Conservation (phyloP, 177 flowering plant genomes). For the Vitis hybrid region DNA sequence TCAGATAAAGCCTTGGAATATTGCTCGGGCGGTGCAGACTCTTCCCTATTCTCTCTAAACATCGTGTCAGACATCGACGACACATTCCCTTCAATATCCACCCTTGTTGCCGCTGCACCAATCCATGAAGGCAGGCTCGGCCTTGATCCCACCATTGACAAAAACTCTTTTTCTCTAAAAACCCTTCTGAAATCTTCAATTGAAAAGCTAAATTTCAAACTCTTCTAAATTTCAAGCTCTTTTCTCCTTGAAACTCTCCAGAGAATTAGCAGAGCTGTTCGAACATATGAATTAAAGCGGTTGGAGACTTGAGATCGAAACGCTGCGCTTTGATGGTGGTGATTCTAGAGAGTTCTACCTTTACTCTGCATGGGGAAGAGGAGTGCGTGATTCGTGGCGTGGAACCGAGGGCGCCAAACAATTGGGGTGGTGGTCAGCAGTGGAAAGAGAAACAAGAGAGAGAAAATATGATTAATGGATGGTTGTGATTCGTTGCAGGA, state of each 20-base stretch:
- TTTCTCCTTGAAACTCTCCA: no score
- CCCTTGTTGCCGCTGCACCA: constrained; percentile 21
- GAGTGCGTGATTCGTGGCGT: constrained; percentile 34
- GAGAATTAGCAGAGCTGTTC: no score
- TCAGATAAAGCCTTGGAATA: constrained; percentile 14
- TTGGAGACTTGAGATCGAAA: neutral
- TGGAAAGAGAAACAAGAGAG: neutral
- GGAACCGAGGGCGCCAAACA: constrained; percentile 26
- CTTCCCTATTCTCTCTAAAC: constrained; percentile 1
- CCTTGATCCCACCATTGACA: constrained; percentile 20
- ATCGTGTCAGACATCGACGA: constrained; percentile 11
- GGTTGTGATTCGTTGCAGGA: neutral
- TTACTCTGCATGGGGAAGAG: constrained; percentile 1
- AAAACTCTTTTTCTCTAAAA: constrained; percentile 1
- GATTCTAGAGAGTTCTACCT: neutral
- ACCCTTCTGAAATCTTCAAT: neutral
- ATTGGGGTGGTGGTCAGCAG: neutral
- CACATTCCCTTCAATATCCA: constrained; percentile 30
- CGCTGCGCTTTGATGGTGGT: neutral
- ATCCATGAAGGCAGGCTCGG: constrained; percentile 27
- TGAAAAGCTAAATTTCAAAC: neutral
- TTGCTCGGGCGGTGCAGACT: neutral
- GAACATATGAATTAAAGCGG: neutral
- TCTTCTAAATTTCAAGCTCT: neutral
- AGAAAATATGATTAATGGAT: neutral